Evolutionary conservation across 345 rosid species (phyloP), one percentile per base, ranked within the genome.

Genomic region (Eucalyptus microcorys): DNA sequence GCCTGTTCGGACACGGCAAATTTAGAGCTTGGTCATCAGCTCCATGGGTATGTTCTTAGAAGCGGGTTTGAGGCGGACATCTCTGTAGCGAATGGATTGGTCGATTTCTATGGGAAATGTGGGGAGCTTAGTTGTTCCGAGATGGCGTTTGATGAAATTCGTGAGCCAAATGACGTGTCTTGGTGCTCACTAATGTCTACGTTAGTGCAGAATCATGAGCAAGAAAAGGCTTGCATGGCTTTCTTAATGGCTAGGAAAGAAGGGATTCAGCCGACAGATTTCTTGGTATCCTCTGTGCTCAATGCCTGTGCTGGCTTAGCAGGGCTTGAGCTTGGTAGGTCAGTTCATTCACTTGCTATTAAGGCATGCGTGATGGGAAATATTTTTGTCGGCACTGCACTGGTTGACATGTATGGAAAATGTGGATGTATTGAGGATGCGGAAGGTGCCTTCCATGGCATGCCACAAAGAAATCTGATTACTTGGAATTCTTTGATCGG

Each of bases 371-470:
- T 93, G 43, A 96, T 93, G 48, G 92, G 87, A 87, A 94, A 94
- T 90, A 85, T 95, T 48, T 96, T 94, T 89, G 98, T 97, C 7
- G 94, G 97, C 53, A 95, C 96, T 91, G 96, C 99, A 19, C 94
- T 96, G 4, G 95, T 96, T 91, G 97, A 96, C 90, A 95, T 97
- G 98, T 97, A 97, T 53, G 98, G 99, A n/a, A 97, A 96, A 94
- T 96, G 99, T 61, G 99, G 99, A 87, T 92, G 95, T 55, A 92
- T 94, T 52, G 91, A 94, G 43, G 96, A 96, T 87, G 89, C 96
- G 8, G 93, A 94, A 89, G 90, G 61, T 88, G 94, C 91, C 21
- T 97, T 97, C 88, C 83, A 90, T 68, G 95, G 91, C 91, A 93
- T 96, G 95, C 93, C 93, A 30, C 94, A 93, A 43, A 93, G 92